Evolutionary conservation across 2,329 filamentous ascomycete genomes (phyloP).

Genomic region (Alternaria sp.): DNA sequence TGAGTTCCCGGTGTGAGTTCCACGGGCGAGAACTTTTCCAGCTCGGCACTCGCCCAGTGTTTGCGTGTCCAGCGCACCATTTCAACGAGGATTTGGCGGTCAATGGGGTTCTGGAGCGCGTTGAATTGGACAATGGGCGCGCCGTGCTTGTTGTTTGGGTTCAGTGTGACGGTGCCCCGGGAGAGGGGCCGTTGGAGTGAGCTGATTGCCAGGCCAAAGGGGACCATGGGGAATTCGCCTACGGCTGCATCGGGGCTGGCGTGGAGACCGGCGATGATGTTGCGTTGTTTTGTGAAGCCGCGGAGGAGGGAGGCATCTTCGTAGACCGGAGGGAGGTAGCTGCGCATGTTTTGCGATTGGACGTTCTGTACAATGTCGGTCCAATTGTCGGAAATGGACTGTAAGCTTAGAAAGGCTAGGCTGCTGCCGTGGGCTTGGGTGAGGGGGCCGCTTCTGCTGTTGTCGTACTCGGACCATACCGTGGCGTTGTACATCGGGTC

Average conservation of each 20-base stretch:
- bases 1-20: conserved; percentile 43
- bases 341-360: conserved; percentile 27
- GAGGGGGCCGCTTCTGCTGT: conserved; percentile 38
- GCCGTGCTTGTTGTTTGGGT: conserved; percentile 45
- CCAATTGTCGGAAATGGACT: conserved; percentile 30
- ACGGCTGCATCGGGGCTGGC: conserved; percentile 38
- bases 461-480: conserved; percentile 39
- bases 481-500: conserved; percentile 40
- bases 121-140: conserved; percentile 48
- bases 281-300: conserved; percentile 37
- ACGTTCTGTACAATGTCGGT: conserved; percentile 30
- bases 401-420: conserved; percentile 32
- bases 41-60: conserved; percentile 44
- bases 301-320: conserved; percentile 27
- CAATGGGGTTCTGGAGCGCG: conserved; percentile 49
- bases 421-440: conserved; percentile 39
- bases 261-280: conserved; percentile 36
- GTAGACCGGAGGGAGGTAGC: conserved; percentile 32
- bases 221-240: conserved; percentile 44
- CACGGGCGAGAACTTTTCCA: conserved; percentile 43
- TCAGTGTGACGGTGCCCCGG: conserved; percentile 51
- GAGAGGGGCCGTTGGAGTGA: conserved; percentile 37
- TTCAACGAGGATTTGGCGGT: conserved; percentile 47
- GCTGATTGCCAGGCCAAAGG: conserved; percentile 35
- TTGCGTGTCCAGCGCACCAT: conserved; percentile 49